Percentiles rank a stretch among this genome's conserved stretches.
Evolutionary conservation across 495 filamentous ascomycete species (phyloP).

Genomic region (Trypethelium eluteriae): DNA sequence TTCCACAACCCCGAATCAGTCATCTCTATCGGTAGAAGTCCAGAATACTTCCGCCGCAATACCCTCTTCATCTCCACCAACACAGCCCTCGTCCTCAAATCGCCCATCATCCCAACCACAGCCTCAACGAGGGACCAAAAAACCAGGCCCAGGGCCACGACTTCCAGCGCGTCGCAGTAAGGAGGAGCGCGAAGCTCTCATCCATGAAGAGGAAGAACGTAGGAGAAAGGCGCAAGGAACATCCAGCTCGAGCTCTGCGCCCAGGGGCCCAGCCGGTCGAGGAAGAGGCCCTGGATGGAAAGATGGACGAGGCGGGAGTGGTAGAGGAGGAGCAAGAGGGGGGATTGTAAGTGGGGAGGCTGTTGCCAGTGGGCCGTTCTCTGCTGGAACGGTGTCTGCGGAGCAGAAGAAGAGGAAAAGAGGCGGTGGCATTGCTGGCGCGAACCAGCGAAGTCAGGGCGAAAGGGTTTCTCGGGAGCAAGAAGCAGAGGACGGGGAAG

Average conservation of each 20-base stretch:
- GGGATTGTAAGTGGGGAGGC: conserved; percentile 17
- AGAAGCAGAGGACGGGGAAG: background rate
- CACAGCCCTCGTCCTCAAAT: background rate
- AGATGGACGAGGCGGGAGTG: conserved; percentile 8
- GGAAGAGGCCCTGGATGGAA: background rate
- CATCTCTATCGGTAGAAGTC: background rate
- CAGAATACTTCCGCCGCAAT: background rate
- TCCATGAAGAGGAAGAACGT: background rate
- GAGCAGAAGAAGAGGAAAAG: conserved; percentile 4
- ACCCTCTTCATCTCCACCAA: background rate
- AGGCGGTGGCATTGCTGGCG: conserved; percentile 11
- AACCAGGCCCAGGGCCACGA: background rate
- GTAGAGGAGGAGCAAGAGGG: conserved; percentile 19
- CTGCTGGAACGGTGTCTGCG: conserved; percentile 22
- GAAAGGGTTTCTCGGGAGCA: conserved; percentile 12
- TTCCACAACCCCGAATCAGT: background rate
- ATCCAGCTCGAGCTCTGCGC: background rate
- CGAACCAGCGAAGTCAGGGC: background rate
- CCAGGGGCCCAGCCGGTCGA: background rate
- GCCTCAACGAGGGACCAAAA: background rate
- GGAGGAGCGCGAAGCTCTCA: conserved; percentile 5
- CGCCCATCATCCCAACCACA: background rate
- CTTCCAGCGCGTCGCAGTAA: background rate
- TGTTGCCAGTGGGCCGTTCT: conserved; percentile 30
- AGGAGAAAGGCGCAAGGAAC: background rate